These are phyloP conservation scores for Paramecium pentaurelia DNA, from an alignment of 73 alveolate species.

Conservation along the genomic window DNA sequence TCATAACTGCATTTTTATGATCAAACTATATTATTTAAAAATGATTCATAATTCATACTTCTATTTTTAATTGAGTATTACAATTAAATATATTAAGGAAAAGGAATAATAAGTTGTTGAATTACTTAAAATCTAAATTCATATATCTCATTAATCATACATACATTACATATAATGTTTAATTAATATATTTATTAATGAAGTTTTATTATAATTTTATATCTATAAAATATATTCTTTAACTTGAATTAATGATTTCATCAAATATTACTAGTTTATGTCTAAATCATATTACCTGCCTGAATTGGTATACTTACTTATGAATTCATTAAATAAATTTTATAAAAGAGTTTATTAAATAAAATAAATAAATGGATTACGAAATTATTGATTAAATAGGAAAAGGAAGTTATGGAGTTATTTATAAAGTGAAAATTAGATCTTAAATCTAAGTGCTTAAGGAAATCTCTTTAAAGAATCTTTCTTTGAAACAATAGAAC, in stretches of 20 bases:
- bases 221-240: background rate
- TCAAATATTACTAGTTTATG: too few relatives aligned
- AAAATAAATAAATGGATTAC: slow-evolving; percentile 26
- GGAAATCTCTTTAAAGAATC: slow-evolving; percentile 65
- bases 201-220: background rate
- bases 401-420: slow-evolving; percentile 87
- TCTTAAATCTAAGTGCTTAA: slow-evolving; percentile 74
- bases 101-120: background rate
- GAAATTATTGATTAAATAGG: slow-evolving; percentile 84
- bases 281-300: background rate
- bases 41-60: background rate
- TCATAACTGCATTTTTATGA: too few relatives aligned
- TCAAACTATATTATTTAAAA: too few relatives aligned
- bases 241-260: too few relatives aligned
- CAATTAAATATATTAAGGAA: background rate
- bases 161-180: too few relatives aligned
- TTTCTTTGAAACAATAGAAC: slow-evolving; percentile 66
- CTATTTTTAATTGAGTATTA: background rate
- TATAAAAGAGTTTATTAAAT: background rate
- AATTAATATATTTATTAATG: background rate
- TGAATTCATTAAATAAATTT: background rate
- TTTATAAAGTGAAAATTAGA: slow-evolving; percentile 79
- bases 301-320: background rate
- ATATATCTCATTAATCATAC: background rate
- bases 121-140: background rate